Conservation (phyloP, 2,329 filamentous ascomycete genomes). For the Colletotrichum gloeosporioides region DNA sequence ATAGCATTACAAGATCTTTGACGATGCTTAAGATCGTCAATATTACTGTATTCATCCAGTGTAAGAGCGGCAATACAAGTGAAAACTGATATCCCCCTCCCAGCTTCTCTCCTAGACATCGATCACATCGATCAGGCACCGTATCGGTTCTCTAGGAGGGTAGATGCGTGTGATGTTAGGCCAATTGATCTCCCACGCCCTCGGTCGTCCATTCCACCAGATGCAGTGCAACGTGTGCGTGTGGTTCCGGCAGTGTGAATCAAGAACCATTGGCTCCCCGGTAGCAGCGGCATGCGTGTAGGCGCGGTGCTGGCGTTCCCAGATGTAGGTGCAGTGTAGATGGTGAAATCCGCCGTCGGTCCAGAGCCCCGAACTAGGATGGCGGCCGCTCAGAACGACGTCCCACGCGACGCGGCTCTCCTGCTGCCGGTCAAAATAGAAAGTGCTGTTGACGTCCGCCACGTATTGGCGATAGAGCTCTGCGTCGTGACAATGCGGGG, state of each 20-base stretch:
- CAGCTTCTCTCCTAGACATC: rapidly evolving
- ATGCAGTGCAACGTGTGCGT: neutral
- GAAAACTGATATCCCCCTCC: neutral
- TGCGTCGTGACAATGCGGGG: neutral
- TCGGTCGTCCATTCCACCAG: neutral
- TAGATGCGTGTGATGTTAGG: neutral
- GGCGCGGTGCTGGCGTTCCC: neutral
- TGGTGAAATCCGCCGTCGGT: neutral
- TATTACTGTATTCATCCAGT: neutral
- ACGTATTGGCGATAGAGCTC: neutral
- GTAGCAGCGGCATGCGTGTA: neutral
- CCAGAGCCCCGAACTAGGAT: neutral
- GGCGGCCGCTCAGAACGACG: neutral
- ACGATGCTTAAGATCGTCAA: neutral
- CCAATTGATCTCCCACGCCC: neutral
- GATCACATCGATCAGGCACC: neutral
- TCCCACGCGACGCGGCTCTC: neutral
- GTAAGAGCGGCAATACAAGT: neutral
- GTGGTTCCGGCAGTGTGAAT: neutral
- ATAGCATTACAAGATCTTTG: neutral
- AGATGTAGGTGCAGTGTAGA: neutral
- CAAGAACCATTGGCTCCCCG: neutral
- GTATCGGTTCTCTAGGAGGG: neutral
- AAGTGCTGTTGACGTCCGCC: neutral
- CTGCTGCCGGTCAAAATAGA: neutral